A percentile compares a stretch with the other conserved stretches of the same genome.
These are phyloP conservation scores for Gonapodya prolifera DNA, from an alignment of 192 early-diverging fungal genomes.

Conservation along the genomic window DNA sequence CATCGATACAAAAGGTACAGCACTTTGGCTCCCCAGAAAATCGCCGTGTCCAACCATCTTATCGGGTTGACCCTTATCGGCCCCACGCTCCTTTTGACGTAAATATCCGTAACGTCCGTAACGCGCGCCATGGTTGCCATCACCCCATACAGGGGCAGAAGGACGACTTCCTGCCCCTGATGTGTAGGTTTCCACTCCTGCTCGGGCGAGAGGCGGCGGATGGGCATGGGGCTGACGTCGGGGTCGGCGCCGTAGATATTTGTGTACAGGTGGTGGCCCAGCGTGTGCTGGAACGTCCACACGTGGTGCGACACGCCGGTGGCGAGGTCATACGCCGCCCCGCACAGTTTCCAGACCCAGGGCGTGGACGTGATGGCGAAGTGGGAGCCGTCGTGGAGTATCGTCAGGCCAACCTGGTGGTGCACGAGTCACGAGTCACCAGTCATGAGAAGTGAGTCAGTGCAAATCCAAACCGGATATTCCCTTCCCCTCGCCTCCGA, in stretches of 20 bases:
- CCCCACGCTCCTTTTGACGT: conserved; percentile 30
- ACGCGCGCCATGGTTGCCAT: conserved; percentile 35
- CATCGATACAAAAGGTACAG: conserved; percentile 36
- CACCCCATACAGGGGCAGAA: conserved; percentile 35
- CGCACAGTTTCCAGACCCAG: conserved; percentile 34
- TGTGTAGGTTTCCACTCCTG: conserved; percentile 37
- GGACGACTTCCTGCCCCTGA: conserved; percentile 30
- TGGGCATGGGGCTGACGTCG: conserved; percentile 30
- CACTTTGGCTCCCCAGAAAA: conserved; percentile 42
- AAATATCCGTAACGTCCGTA: conserved; percentile 34
- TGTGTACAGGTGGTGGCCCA: conserved; percentile 45
- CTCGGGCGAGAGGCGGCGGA: conserved; percentile 34
- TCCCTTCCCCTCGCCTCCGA: too few relatives aligned
- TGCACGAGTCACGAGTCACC: conserved; percentile 29
- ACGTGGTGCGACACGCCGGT: conserved; percentile 40
- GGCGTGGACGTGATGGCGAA: conserved; percentile 36
- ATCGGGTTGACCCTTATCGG: conserved; percentile 35
- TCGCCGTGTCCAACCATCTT: conserved; percentile 26
- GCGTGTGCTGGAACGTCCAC: conserved; percentile 42
- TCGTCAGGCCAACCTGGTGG: conserved; percentile 38
- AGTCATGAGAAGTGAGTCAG: too few relatives aligned
- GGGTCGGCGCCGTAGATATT: conserved; percentile 42
- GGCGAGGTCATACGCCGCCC: conserved; percentile 39
- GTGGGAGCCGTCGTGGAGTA: conserved; percentile 39
- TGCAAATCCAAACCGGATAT: too few relatives aligned